Base-by-base conservation (phyloP, 345 rosid genomes). In the Xanthoceras sorbifolium region DNA sequence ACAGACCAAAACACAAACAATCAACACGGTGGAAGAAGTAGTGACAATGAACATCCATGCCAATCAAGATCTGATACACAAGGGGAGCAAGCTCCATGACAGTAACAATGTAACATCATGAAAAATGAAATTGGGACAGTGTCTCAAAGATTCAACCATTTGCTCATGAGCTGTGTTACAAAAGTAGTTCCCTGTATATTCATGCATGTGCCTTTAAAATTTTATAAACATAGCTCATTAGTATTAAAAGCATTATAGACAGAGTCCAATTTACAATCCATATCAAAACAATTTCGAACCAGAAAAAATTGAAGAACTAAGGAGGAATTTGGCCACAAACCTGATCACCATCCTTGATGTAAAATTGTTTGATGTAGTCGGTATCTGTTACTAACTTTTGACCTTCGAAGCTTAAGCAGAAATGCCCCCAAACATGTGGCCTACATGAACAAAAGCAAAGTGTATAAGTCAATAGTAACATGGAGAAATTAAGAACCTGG, bases 351-450 rank as follows among this genome's bases (percentile, higher is more conserved):
- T 94, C 98, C 80, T 68, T 91, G 73, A 94, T 91, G 82, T 97
- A 93, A 17, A 86, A 88, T 36, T 82, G 73, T 42, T 26, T 74
- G 55, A 94, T 90, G 64, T 63, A 61, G 34, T 86, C 93, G 6
- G 86, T 67, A 22, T 89, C 98, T 11, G 77, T 64, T 69, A 91
- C 57, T 44, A 94, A 79, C 83, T 81, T 93, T 79, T 84, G 87
- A 67, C 86, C 92, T 70, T 83, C 80, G 79, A 71, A 93, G 38
- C 83, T 76, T 69, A 94, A 86, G 90, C 97, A 93, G 79, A 94
- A 94, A 71, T 91, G 94, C 3, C 86, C 92, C 97, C 98, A 91
- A 23, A 94, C 89, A 70, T 93, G 98, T n/a, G 91, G 87, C 97
- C 97, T 94, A 36, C 86, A 76, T 32, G 70, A 78, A 23, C 29